phyloP scores from a whole-genome alignment of 148 eudicot species.

The Fallopia convolvulus region DNA sequence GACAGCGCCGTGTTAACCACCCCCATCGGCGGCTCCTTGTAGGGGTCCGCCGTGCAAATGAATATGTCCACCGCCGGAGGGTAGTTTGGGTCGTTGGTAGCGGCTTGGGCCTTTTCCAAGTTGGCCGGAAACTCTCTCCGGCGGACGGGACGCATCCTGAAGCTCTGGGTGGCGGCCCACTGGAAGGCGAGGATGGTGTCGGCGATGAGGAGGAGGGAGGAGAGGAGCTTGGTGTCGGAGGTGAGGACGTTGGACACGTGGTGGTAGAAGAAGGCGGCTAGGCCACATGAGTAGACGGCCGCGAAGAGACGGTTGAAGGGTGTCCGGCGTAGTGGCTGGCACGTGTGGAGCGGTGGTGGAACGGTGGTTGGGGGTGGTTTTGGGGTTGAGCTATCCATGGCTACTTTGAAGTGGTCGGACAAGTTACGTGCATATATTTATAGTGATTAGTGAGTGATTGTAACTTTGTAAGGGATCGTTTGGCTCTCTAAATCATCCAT shows the following conservation, averaged over 20 bases:
- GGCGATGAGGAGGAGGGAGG: conserved; percentile 36
- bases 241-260: conserved; percentile 24
- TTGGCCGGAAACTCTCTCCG: conserved; percentile 42
- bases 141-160: conserved; percentile 41
- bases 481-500: too few species aligned
- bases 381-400: neutral
- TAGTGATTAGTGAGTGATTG: too few species aligned
- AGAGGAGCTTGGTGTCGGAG: conserved; percentile 16
- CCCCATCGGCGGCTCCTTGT: conserved; percentile 72
- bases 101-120: conserved; percentile 15
- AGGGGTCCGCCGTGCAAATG: conserved; percentile 83
- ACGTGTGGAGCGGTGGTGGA: conserved; percentile 32
- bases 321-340: conserved; percentile 23
- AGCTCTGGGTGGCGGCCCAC: conserved; percentile 52
- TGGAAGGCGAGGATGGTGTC: conserved; percentile 45
- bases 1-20: conserved; percentile 75
- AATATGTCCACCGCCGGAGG: conserved; percentile 57
- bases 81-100: conserved; percentile 1
- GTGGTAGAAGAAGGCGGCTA: conserved; percentile 44
- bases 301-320: conserved; percentile 49
- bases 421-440: too few species aligned
- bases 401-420: neutral
- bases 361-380: conserved; percentile 3
- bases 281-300: conserved; percentile 34
- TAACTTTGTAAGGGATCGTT: too few species aligned